Evolutionary conservation across 352 stramenopile genomes (phyloP), one percentile per base, ranked within the genome.

Genomic region (Phytopythium oedochilum): DNA sequence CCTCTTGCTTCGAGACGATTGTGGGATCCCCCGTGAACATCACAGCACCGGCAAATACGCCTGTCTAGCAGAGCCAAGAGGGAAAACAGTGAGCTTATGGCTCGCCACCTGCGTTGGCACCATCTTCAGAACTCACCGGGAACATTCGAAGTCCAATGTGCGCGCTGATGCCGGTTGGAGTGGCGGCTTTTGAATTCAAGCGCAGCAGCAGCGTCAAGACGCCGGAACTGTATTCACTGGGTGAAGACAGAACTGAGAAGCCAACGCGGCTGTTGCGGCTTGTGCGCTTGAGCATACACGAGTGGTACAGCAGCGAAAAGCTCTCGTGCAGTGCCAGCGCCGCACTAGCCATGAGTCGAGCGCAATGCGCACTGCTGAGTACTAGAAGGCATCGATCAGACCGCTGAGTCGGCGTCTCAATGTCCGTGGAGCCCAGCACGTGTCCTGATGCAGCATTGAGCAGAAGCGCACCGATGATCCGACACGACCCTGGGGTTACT

Each of bases 141-240:
- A 81, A 35, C 72, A 81, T 72, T 12, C 61, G 63, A 5, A 83
- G 48, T 28, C 68, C 70, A 5, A 86, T 50, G 51, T 71, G 62
- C 18, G 64, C 42, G 18, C 57, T 46, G n/a, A 20, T 63, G 35
- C 17, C 28, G 9, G 28, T 25, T 18, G 29, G 2, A 22, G 22
- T 32, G 18, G 32, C 11, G 1, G 4, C 11, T 22, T 4, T 3
- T 34, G 15, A 15, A 17, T 14, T 38, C 10, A 51, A 2, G 28
- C 29, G 25, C 17, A 51, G 26, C 9, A 51, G 4, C 14, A 51
- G 28, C 45, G 28, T 36, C 14, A 51, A 53, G 12, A 10, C 60
- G 29, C 14, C 10, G 25, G 47, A 34, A 36, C 17, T 43, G 63
- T 2, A 57, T 18, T 35, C 57, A 36, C 7, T 55, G 59, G 44